These are phyloP conservation scores for Dryas octopetala DNA, from an alignment of 306 rosid genomes.

Conservation along the genomic window DNA sequence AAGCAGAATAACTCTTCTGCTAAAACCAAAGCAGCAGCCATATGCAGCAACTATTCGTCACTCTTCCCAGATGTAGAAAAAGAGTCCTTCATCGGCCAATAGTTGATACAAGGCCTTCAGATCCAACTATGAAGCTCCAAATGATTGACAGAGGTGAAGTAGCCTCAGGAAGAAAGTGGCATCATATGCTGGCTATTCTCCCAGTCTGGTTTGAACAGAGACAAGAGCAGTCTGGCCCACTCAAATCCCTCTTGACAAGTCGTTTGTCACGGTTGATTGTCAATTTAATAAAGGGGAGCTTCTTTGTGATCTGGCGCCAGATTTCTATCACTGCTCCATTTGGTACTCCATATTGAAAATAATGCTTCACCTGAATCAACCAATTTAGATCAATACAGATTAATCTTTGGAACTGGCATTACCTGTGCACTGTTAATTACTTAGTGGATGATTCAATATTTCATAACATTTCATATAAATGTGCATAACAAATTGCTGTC, in stretches of 20 bases:
- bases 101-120: neutral
- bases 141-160: neutral
- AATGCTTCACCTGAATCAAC: conserved; percentile 69
- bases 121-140: neutral
- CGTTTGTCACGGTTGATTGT: conserved; percentile 80
- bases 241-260: conserved; percentile 49
- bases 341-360: conserved; percentile 58
- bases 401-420: neutral
- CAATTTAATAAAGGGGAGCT: conserved; percentile 74
- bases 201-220: conserved; percentile 67
- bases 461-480: neutral
- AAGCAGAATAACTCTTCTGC: neutral
- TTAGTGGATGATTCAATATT: neutral
- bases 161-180: neutral
- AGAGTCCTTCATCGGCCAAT: neutral
- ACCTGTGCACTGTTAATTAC: neutral
- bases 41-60: neutral
- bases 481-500: neutral
- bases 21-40: neutral
- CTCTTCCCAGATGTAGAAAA: neutral
- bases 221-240: conserved; percentile 60
- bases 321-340: conserved; percentile 71
- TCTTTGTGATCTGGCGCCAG: conserved; percentile 85
- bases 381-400: neutral
- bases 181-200: conserved; percentile 21